Base-by-base conservation (phyloP, 169 alveolate genomes). In the Plasmodium vinckei region DNA sequence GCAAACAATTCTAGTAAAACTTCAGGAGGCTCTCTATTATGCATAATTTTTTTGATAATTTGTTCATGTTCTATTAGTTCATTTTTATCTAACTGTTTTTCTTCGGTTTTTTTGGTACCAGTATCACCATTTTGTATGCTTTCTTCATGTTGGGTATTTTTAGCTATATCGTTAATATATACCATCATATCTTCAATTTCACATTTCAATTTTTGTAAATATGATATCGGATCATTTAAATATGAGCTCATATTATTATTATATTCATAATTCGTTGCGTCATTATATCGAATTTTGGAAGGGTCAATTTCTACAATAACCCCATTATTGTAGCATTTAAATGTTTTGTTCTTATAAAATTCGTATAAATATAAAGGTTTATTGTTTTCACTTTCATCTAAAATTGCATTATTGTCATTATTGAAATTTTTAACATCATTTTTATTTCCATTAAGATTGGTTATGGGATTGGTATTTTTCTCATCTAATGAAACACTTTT, bases 171-270 rank as follows among this genome's bases (percentile, higher is more conserved):
- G 59, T 49, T 53, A 56, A 82, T 82, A 59, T 82, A 82, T 57
- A 44, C 5, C 27, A 61, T 67, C 25, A 82, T 67, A 60, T 82
- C 90, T 19, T 82, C 90, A 13, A 82, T 71, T 82, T 82, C 90
- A 46, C 90, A 82, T 27, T 82, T 82, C 53, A 82, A 82, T 42
- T 82, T 82, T 65, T 82, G 79, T 59, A 82, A 51, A 82, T 82
- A 82, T 51, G 59, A 19, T 47, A 82, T 27, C 27, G 90, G 90
- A 71, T 82, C 90, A 5, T 65, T 56, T 64, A 56, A 57, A 82
- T 67, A 56, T 15, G 68, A 54, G 2, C 39, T 17, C 84, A 65
- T 27, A 2, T 68, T 68, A 9, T 82, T 27, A 56, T 56, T 60
- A 39, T 82, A 82, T 54, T 82, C 90, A 82, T 60, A 82, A 9